Conservation (phyloP, 257 asterid species). For the Cruciata laevipes region DNA sequence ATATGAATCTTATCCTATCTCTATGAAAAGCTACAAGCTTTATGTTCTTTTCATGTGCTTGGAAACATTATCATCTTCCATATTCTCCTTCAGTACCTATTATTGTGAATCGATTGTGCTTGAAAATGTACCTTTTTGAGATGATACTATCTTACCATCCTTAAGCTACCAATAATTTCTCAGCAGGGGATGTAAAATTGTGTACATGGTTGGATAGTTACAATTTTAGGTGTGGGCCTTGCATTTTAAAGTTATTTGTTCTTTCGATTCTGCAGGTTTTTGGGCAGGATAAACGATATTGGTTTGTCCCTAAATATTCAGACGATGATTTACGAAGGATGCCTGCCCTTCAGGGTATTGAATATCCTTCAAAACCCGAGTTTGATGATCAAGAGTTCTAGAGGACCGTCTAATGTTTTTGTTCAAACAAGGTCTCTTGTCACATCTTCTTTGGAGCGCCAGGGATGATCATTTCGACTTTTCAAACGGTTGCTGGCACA, state of each 20-base stretch:
- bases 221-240: background rate
- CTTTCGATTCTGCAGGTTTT: slow-evolving; percentile 36
- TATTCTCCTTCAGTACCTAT: background rate
- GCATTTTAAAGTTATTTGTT: background rate
- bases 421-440: background rate
- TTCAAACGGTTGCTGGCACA: slow-evolving; percentile 1
- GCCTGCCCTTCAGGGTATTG: slow-evolving; percentile 65
- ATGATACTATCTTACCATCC: background rate
- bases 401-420: background rate
- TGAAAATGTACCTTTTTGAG: background rate
- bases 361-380: slow-evolving; percentile 58
- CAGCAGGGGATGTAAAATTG: background rate
- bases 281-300: slow-evolving; percentile 49
- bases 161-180: background rate
- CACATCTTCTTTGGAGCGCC: slow-evolving; percentile 13
- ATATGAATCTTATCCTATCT: background rate
- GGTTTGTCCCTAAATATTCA: slow-evolving; percentile 55
- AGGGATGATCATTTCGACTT: slow-evolving; percentile 1
- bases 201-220: background rate
- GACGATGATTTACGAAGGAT: slow-evolving; percentile 57
- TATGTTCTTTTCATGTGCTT: background rate
- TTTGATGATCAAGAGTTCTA: slow-evolving; percentile 41
- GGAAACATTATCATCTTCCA: background rate
- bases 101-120: background rate
- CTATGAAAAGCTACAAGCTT: background rate